Evolutionary conservation across 169 alveolate species (phyloP).

Genomic region (Plasmodium sp.): DNA sequence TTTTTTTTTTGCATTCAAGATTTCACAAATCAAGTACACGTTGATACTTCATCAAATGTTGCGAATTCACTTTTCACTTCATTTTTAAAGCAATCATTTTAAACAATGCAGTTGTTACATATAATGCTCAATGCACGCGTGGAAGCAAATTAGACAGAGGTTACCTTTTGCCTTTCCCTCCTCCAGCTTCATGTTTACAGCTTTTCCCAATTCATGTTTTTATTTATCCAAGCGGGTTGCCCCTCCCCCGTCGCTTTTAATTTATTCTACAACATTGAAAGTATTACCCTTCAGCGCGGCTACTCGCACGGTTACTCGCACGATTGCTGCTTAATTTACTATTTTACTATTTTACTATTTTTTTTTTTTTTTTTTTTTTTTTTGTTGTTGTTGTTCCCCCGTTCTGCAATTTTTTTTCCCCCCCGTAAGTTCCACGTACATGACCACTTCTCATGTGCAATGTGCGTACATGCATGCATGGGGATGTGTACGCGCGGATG

Average conservation of each 20-base stretch:
- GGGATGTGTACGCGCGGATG: neutral
- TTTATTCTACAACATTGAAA: neutral
- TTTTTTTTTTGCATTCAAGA: neutral
- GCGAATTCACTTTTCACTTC: neutral
- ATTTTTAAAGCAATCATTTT: neutral
- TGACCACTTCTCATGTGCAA: neutral
- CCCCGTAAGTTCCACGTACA: neutral
- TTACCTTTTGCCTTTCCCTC: neutral
- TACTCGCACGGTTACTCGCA: neutral
- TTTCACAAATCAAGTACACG: neutral
- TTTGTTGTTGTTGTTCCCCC: neutral
- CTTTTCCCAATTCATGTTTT: neutral
- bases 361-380: neutral
- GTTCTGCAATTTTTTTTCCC: neutral
- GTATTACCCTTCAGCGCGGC: neutral
- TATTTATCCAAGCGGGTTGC: neutral
- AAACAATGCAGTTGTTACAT: neutral
- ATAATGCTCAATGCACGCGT: neutral
- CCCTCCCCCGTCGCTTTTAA: neutral
- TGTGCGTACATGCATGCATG: neutral
- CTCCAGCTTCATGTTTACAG: neutral
- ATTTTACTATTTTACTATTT: neutral
- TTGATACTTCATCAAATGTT: neutral
- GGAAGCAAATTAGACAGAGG: neutral
- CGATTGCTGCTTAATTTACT: neutral